These are phyloP conservation scores for Lepidium campestre DNA, from an alignment of 441 rosid species.

Conservation along the genomic window DNA sequence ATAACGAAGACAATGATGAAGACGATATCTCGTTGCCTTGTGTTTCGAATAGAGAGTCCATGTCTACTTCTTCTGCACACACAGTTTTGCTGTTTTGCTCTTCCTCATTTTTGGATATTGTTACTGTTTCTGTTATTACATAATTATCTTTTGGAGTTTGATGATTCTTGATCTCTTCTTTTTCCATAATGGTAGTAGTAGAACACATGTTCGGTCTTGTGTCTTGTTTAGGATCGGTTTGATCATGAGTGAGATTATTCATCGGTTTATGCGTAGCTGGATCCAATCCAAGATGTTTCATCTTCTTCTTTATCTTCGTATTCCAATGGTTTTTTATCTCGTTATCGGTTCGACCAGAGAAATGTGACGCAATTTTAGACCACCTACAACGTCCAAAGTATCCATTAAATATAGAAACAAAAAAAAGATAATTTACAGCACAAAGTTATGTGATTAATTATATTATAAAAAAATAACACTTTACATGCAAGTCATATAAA, in stretches of 20 bases:
- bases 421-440: too few relatives aligned
- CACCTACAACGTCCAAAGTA: constrained; percentile 43
- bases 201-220: constrained; percentile 15
- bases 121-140: not conserved
- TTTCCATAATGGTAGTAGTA: constrained; percentile 20
- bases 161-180: constrained; percentile 16
- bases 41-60: constrained; percentile 11
- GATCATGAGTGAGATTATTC: constrained; percentile 1
- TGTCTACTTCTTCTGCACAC: constrained; percentile 33
- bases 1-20: constrained; percentile 14
- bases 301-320: constrained; percentile 75
- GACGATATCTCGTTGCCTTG: constrained; percentile 22
- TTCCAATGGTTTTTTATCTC: constrained; percentile 97
- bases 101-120: not conserved
- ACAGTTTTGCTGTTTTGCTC: constrained; percentile 30
- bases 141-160: constrained; percentile 12
- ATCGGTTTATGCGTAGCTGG: constrained; percentile 55
- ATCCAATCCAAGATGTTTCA: constrained; percentile 60
- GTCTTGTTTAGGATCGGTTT: constrained; percentile 16
- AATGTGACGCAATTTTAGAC: constrained; percentile 90
- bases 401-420: too few relatives aligned
- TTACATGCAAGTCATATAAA: too few relatives aligned
- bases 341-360: constrained; percentile 88
- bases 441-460: too few relatives aligned
- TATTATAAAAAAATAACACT: too few relatives aligned